These are phyloP conservation scores for Fusarium sp. DNA, from an alignment of 2,329 filamentous ascomycete genomes.

Conservation along the genomic window DNA sequence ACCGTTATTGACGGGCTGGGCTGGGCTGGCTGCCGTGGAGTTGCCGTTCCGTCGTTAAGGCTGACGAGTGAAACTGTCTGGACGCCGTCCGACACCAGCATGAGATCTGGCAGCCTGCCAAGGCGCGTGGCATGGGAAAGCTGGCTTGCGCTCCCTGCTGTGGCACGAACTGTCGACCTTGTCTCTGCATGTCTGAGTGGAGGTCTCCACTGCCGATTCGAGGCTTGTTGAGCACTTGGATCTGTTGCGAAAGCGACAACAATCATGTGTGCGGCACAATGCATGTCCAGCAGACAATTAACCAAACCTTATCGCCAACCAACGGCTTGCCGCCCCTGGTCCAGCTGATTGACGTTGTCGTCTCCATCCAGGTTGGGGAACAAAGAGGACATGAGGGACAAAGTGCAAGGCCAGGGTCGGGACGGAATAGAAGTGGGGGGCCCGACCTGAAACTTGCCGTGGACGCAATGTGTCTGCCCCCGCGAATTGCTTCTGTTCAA, in stretches of 20 bases:
- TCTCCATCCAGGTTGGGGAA: neutral
- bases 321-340: neutral
- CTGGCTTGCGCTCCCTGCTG: constrained; percentile 19
- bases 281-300: neutral
- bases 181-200: constrained; percentile 17
- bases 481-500: constrained; percentile 37
- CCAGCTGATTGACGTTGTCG: neutral
- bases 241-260: neutral
- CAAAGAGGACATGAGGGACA: constrained; percentile 12
- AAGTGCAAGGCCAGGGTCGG: constrained; percentile 14
- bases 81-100: constrained; percentile 10
- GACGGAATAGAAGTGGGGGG: constrained; percentile 17
- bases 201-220: constrained; percentile 14
- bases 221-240: neutral
- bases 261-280: neutral
- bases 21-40: neutral
- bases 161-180: constrained; percentile 29
- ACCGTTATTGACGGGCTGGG: neutral
- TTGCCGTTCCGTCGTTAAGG: constrained; percentile 19
- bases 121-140: constrained; percentile 22
- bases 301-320: neutral
- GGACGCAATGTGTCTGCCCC: constrained; percentile 25
- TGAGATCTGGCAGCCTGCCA: constrained; percentile 29
- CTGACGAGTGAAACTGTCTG: constrained; percentile 27
- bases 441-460: constrained; percentile 41